phyloP scores from a whole-genome alignment of 1,139 yeast species.

The Hansenula lynferdii region DNA sequence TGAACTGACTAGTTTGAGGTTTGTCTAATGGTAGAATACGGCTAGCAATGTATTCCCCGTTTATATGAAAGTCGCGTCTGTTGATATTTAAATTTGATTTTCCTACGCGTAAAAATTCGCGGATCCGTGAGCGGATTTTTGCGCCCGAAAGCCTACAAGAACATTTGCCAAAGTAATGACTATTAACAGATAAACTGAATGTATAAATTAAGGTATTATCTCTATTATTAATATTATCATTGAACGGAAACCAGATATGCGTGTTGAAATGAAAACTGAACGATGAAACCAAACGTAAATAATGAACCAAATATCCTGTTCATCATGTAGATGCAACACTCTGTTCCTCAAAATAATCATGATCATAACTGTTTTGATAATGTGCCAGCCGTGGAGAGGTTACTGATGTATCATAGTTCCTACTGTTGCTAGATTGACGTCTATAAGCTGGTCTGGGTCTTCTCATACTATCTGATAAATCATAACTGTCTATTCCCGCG shows the following conservation, averaged over 20 bases:
- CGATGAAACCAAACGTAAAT: too few species aligned
- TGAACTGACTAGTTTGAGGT: not conserved
- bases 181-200: too few species aligned
- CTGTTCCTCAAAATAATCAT: slow-evolving; percentile 16
- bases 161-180: too few species aligned
- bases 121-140: not conserved
- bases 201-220: too few species aligned
- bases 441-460: slow-evolving; percentile 7
- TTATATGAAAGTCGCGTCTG: slow-evolving; percentile 1
- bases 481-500: slow-evolving; percentile 33
- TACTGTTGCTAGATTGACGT: not conserved
- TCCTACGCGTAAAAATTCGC: not conserved
- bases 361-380: slow-evolving; percentile 6
- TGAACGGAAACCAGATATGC: too few species aligned
- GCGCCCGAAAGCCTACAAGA: too few species aligned
- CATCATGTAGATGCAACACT: slow-evolving; percentile 9
- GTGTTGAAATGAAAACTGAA: too few species aligned
- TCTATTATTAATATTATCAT: too few species aligned
- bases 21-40: too few species aligned
- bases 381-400: not conserved
- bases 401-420: not conserved
- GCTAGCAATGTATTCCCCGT: slow-evolving; percentile 1
- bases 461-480: slow-evolving; percentile 6
- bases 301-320: too few species aligned
- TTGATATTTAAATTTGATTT: not conserved